Base-by-base conservation (phyloP, 2,329 filamentous ascomycete species). In the Ilyonectria destructans region DNA sequence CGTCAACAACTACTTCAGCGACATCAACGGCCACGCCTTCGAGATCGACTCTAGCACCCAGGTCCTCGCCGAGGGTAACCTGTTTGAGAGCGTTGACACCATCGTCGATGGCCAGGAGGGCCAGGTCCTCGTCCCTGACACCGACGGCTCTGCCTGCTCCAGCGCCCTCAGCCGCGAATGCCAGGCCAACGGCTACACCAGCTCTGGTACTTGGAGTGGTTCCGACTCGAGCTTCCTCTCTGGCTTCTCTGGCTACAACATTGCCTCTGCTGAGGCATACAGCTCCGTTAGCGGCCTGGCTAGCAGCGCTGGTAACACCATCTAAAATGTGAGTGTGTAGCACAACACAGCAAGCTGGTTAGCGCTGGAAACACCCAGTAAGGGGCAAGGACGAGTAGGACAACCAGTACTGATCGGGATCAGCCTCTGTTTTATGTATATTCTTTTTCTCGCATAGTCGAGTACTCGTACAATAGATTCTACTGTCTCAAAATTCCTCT, bases 1-100 rank as follows among this genome's bases (percentile, higher is more conserved):
- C 33, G 85, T 88, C 75, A 89, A 89, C 85, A 90, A 89, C 82
- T 88, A 88, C 83, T 89, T 83, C 81, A 83, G 87, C 75, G 81
- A 84, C 74, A 86, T 85, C 78, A 75, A 78, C 21, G 85, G 85
- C 45, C 88, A 90, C 77, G 86, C 87, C 12, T 88, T 90, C 74
- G 88, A 88, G 76, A 75, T 83, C 56, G 80, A 79, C 46, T 35
- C 74, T 10, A 82, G 82, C 33, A 80, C 74, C 54, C 79, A 80
- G 69, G 82, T 87, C 35, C 79, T 89, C 35, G 84, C 85, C 3
- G 87, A 89, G 78, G 87, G 87, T 33, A 88, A 87, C 71, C 81
- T 86, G 33, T 89, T 89, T 81, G 83, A 88, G 77, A 85, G 87
- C 71, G 83, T 89, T 55, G 74, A 77, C 6, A 79, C 79, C 10